Base-by-base conservation (phyloP, 2,329 filamentous ascomycete genomes). In the Proliferodiscus dingleyae region DNA sequence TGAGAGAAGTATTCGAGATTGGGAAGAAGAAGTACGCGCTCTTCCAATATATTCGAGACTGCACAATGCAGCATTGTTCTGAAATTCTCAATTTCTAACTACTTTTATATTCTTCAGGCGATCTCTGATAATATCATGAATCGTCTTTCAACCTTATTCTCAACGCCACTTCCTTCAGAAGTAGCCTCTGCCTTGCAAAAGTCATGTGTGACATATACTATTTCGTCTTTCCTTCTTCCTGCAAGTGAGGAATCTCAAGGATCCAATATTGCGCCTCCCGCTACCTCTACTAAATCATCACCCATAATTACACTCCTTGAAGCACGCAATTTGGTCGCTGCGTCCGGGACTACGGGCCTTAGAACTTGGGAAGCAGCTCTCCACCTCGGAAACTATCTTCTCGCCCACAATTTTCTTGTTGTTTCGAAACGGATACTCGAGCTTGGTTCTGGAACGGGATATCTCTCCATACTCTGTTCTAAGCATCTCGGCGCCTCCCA, bases 361-460 rank as follows among this genome's bases (percentile, higher is more conserved):
- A 77, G 87, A 26, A 91, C 87, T 0, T 93, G 87, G 87, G 87
- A 91, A 63, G 87, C 87, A 1, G 81, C 85, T 2, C 68, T 91
- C 7, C 83, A 89, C 55, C 71, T 91, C 0, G 84, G 83, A 1
- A 75, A 81, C 36, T 89, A 81, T 56, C 74, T 90, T 18, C 77
- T 78, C 49, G 44, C 58, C 52, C 44, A 52, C 4, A n/a, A n/a
- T n/a, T 26, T 47, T 15, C 43, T 61, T 21, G 68, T 87, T 22
- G 57, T 58, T 6, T 72, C 69, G 2, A 83, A 79, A 58, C 73
- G 70, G 6, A 66, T 90, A 1, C 69, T 91, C 2, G 87, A 91
- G 61, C 71, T 91, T 1, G 87, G 87, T 3, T 79, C 85, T 1
- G 87, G 87, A 1, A 90, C 87, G 1, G 87, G 86, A 0, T 85